phyloP scores from a whole-genome alignment of 768 basidiomycete genomes.

The Amanita thiersii region DNA sequence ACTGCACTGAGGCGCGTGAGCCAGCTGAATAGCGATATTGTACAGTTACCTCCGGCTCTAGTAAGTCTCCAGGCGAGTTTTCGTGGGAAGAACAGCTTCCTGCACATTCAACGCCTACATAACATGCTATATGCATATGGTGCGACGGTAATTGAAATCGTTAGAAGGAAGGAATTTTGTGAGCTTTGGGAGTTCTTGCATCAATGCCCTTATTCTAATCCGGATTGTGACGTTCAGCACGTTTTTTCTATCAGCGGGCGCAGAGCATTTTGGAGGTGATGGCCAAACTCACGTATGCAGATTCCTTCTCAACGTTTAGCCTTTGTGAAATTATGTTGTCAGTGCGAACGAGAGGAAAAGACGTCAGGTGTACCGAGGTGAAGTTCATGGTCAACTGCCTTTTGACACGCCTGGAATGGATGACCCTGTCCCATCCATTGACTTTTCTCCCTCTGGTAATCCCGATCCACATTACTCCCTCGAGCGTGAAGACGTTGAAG shows the following conservation, averaged over 20 bases:
- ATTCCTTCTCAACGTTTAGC: conserved; percentile 1
- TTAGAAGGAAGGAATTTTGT: conserved; percentile 87
- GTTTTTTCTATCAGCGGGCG: conserved; percentile 76
- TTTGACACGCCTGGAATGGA: conserved; percentile 81
- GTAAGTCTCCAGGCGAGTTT: conserved; percentile 63
- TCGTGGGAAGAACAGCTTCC: conserved; percentile 72
- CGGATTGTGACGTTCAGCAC: conserved; percentile 32
- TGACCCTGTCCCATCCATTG: conserved; percentile 69
- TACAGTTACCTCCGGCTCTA: conserved; percentile 61
- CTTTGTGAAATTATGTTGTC: conserved; percentile 5
- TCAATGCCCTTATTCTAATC: background rate
- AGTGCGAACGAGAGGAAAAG: conserved; percentile 76
- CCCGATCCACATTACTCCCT: conserved; percentile 58
- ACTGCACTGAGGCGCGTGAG: conserved; percentile 68
- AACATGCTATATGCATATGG: conserved; percentile 90
- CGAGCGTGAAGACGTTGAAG: conserved; percentile 65
- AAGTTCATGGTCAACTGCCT: conserved; percentile 80
- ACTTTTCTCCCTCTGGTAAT: conserved; percentile 67
- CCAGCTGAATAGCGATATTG: conserved; percentile 71
- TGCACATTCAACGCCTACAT: conserved; percentile 86
- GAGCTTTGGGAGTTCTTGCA: conserved; percentile 18
- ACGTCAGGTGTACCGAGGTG: conserved; percentile 77
- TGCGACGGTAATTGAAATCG: conserved; percentile 84
- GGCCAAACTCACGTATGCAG: conserved; percentile 76
- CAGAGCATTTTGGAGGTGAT: conserved; percentile 79